Base-by-base conservation (phyloP, 1,284 basidiomycete genomes). In the Ganoderma multipileum region DNA sequence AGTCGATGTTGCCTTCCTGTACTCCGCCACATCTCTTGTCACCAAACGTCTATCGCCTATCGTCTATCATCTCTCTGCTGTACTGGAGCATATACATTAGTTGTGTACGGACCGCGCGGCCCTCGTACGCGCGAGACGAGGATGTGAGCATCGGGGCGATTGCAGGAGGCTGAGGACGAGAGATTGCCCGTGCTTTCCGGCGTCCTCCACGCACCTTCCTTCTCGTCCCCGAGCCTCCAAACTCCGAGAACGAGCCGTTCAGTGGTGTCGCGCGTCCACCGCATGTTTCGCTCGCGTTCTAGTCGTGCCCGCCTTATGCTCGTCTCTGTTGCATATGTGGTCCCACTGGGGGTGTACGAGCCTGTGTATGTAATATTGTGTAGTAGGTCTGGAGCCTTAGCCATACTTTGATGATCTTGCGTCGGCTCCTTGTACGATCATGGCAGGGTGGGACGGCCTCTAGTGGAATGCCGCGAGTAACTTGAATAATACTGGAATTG, bases 71-170 rank as follows among this genome's bases (percentile, higher is more conserved):
- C 66, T 67, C 63, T 61, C 64, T 68, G 71, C 69, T 69, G 69
- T 71, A 72, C 69, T 68, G 67, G 67, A 72, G 64, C 66, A 68
- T 71, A 71, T 72, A 71, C 71, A 71, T 65, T 71, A 72, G 66
- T 71, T 71, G 71, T 66, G 66, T 64, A 39, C 66, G 69, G 69
- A 72, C 63, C 67, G 67, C n/a, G 60, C 47, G 47, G 47, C 47
- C 47, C 47, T 23, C 47, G 6, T 30, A 33, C 42, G 42, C 50
- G 61, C 47, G 47, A 16, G 28, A 38, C 42, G 47, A 16, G 44
- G 18, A 38, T 62, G 26, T 47, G 23, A 30, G 16, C 42, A 30
- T 47, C 44, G 23, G 61, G 18, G 44, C 61, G 30, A 36, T 62
- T 20, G 36, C 61, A 36, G n/a, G 61, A 50, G 12, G 44, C n/a